Conservation (phyloP, 2,329 filamentous ascomycete species). For the Fusarium ramigenum region DNA sequence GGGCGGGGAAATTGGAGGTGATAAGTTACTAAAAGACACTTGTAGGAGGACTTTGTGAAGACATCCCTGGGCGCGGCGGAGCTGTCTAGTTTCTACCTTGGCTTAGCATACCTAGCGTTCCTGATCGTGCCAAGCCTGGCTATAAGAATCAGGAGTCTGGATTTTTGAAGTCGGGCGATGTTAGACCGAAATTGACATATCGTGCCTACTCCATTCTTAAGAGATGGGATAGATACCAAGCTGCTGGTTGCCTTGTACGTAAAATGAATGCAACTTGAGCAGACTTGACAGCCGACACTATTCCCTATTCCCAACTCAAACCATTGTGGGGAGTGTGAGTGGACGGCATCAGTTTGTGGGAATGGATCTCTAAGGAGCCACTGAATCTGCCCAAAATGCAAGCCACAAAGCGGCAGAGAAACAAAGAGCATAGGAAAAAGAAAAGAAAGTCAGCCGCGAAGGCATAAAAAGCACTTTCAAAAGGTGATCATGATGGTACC, state of each 20-base stretch:
- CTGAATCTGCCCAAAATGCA: slow-evolving; percentile 16
- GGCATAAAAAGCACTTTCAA: not conserved
- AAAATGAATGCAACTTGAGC: slow-evolving; percentile 15
- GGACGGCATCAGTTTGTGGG: slow-evolving; percentile 30
- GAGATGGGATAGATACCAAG: not conserved
- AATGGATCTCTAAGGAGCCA: slow-evolving; percentile 25
- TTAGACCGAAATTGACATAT: slow-evolving; percentile 6
- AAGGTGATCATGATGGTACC: not conserved
- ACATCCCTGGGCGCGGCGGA: not conserved
- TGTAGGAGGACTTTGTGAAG: not conserved
- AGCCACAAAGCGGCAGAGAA: slow-evolving; percentile 21
- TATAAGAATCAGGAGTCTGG: not conserved
- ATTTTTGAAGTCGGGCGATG: not conserved
- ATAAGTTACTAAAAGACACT: slow-evolving; percentile 26
- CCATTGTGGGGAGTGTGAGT: slow-evolving; percentile 25
- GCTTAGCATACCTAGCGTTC: not conserved
- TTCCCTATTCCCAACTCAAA: not conserved
- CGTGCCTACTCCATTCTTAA: not conserved
- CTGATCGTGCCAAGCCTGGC: slow-evolving; percentile 9
- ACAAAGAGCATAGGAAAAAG: slow-evolving; percentile 15
- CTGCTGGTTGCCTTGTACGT: slow-evolving; percentile 2
- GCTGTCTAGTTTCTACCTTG: not conserved
- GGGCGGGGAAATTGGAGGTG: slow-evolving; percentile 46
- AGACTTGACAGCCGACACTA: not conserved
- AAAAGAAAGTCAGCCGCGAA: not conserved